Percentiles rank a stretch among this genome's conserved stretches.
Evolutionary conservation across 345 rosid species (phyloP).

Genomic region (Ceriops decandra): DNA sequence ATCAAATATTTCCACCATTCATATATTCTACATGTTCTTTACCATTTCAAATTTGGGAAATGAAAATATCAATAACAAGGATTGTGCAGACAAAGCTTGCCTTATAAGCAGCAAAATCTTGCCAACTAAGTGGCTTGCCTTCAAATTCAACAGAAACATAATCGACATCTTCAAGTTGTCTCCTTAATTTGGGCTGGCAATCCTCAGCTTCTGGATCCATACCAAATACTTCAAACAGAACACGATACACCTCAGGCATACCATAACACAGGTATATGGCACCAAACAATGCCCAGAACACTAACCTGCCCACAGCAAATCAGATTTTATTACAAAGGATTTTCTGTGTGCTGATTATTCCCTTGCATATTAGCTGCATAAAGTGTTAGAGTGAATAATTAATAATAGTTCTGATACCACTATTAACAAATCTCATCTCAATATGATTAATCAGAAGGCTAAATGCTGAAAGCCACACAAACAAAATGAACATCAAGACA

Average conservation of each 20-base stretch:
- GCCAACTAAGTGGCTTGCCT: constrained; percentile 76
- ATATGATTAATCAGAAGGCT: no score
- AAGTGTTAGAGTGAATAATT: no score
- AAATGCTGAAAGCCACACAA: no score
- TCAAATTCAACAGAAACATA: constrained; percentile 91
- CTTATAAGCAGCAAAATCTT: constrained; percentile 86
- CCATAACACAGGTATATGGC: constrained; percentile 93
- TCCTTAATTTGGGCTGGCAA: constrained; percentile 81
- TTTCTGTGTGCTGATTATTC: not conserved
- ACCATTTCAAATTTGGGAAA: not conserved
- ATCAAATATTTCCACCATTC: not conserved
- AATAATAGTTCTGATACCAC: no score
- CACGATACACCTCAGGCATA: constrained; percentile 83
- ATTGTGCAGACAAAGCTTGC: constrained; percentile 30
- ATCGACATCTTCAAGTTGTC: constrained; percentile 96
- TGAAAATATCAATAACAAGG: not conserved
- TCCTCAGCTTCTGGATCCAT: constrained; percentile 96
- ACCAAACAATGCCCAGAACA: constrained; percentile 93
- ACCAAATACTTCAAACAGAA: constrained; percentile 93
- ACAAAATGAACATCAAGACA: no score
- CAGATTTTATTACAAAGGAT: constrained; percentile 1
- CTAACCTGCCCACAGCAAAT: constrained; percentile 50
- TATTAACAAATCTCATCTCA: no score
- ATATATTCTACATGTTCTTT: not conserved
- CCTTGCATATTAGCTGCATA: no score